Evolutionary conservation across 352 stramenopile genomes (phyloP).

Genomic region (Globisporangium polare): DNA sequence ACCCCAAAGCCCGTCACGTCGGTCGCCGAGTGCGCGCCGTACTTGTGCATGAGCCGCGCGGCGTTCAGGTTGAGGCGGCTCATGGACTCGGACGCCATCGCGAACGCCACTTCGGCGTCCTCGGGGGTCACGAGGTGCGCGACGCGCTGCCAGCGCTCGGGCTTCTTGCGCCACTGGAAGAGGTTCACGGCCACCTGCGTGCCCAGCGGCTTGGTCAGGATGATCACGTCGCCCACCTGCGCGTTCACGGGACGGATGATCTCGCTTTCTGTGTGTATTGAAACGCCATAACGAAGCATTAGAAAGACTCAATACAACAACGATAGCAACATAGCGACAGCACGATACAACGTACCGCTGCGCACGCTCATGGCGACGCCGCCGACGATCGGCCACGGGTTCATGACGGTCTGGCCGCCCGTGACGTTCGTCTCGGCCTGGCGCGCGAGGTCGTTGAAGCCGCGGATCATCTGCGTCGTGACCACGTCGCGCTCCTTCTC

Average conservation of each 20-base stretch:
- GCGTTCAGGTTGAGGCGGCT: constrained; percentile 90
- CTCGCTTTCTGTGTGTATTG: constrained; percentile 54
- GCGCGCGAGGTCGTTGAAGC: constrained; percentile 89
- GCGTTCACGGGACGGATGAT: constrained; percentile 91
- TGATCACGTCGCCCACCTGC: constrained; percentile 84
- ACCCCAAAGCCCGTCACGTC: constrained; percentile 96
- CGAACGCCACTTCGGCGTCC: constrained; percentile 87
- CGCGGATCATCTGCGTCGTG: constrained; percentile 92
- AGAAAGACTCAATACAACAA: background rate
- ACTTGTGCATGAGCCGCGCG: constrained; percentile 90
- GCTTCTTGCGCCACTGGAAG: constrained; percentile 89
- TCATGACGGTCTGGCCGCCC: constrained; percentile 94
- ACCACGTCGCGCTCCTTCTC: constrained; percentile 90
- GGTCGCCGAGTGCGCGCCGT: constrained; percentile 90
- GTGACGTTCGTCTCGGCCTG: constrained; percentile 91
- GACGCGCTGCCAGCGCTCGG: constrained; percentile 76
- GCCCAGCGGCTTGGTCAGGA: constrained; percentile 93
- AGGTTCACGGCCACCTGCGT: constrained; percentile 94
- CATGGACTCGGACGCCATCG: constrained; percentile 92
- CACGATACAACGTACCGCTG: constrained; percentile 39
- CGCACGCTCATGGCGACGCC: constrained; percentile 90
- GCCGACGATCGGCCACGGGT: constrained; percentile 95
- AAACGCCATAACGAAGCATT: background rate
- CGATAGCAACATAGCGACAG: background rate
- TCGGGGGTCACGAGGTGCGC: constrained; percentile 54